A percentile compares a stretch with the other conserved stretches of the same genome.
Evolutionary conservation across 2,329 filamentous ascomycete species (phyloP).

Genomic region (Colletotrichum viniferum): DNA sequence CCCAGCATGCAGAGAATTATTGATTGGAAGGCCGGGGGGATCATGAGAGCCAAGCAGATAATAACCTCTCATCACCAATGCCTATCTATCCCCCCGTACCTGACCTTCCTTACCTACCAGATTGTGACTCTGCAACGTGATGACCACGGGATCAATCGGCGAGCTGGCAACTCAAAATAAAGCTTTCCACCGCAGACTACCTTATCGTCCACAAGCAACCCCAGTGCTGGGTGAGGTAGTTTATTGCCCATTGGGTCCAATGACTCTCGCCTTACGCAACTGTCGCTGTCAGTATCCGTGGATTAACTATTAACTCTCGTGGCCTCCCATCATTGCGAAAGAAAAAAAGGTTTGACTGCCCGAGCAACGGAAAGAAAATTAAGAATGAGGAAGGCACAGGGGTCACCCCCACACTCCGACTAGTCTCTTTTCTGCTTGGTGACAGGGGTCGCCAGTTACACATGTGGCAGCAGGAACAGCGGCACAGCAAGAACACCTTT

Average conservation of each 20-base stretch:
- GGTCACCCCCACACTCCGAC: background rate
- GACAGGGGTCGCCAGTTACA: conserved; percentile 7
- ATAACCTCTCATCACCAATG: background rate
- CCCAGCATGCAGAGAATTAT: conserved; percentile 1
- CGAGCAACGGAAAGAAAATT: background rate
- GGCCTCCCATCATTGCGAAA: background rate
- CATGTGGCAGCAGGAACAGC: background rate
- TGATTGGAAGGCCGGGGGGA: background rate
- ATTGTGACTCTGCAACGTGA: background rate
- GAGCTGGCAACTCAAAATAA: background rate
- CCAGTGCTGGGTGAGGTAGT: background rate
- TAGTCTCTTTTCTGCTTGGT: background rate
- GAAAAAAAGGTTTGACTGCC: background rate
- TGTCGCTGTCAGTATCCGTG: background rate
- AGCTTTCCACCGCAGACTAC: background rate
- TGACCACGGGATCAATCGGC: background rate
- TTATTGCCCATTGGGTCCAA: background rate
- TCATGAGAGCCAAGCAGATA: background rate
- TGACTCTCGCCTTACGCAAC: background rate
- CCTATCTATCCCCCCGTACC: background rate
- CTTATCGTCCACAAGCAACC: background rate
- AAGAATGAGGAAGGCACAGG: conserved; percentile 6
- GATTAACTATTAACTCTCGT: background rate
- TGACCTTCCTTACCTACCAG: background rate
- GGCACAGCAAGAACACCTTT: background rate